Conservation (phyloP, 164 flowering plant genomes). For the Stephania yunnanensis region DNA sequence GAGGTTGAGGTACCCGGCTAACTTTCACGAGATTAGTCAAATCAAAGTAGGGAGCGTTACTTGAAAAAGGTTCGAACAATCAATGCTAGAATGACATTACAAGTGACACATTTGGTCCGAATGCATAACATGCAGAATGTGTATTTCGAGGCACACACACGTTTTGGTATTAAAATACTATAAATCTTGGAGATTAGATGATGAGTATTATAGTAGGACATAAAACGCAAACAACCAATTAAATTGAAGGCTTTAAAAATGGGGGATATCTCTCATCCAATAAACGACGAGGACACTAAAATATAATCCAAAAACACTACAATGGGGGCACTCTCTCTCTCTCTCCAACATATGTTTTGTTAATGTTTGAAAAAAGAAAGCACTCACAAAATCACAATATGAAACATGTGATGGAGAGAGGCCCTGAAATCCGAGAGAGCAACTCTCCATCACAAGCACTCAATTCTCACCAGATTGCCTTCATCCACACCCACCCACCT, state of each 20-base stretch:
- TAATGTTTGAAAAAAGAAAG: not conserved
- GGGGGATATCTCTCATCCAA: not conserved
- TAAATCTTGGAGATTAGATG: no score
- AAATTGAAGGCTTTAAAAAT: not conserved
- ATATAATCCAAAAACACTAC: not conserved
- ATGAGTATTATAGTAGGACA: no score
- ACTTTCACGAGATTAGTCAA: no score
- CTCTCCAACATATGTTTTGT: not conserved
- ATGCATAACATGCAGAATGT: no score
- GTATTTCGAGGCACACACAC: no score
- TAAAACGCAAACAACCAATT: no score
- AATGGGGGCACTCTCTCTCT: not conserved
- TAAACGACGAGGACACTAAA: not conserved
- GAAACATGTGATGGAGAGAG: not conserved
- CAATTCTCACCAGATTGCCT: conserved; percentile 8
- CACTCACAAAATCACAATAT: not conserved
- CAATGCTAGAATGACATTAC: no score
- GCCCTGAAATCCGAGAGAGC: conserved; percentile 15
- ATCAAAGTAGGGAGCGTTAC: no score
- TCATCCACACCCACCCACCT: conserved; percentile 5
- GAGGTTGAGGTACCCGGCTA: no score
- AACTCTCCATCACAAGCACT: conserved; percentile 23
- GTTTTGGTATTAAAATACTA: no score
- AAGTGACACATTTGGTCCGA: no score
- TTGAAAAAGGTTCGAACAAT: no score